These are phyloP conservation scores for Mycena leptocephala DNA, from an alignment of 768 basidiomycete species.

Conservation along the genomic window DNA sequence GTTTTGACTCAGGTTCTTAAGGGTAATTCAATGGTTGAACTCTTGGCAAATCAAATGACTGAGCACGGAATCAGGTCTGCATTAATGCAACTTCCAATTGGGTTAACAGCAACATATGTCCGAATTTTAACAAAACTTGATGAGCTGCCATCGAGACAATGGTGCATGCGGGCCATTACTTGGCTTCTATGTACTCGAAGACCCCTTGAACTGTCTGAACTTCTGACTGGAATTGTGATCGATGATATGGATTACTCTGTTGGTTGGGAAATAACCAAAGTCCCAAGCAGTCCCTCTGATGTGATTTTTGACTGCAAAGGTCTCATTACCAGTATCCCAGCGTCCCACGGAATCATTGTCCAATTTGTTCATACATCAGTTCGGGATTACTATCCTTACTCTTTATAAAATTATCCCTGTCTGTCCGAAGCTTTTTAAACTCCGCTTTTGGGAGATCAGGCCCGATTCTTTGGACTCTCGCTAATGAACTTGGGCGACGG, in stretches of 20 bases:
- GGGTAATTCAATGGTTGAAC: conserved; percentile 30
- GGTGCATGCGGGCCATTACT: conserved; percentile 22
- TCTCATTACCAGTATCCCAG: conserved; percentile 9
- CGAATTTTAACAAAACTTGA: conserved; percentile 23
- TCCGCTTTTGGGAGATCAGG: no score
- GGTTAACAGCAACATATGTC: conserved; percentile 27
- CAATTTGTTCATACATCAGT: conserved; percentile 28
- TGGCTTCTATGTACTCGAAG: conserved; percentile 28
- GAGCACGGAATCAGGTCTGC: conserved; percentile 17
- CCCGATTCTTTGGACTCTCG: no score
- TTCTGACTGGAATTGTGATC: conserved; percentile 22
- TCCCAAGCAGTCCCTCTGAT: conserved; percentile 20
- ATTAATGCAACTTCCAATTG: conserved; percentile 23
- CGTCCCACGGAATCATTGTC: conserved; percentile 3
- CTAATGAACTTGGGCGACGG: no score
- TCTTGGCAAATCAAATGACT: conserved; percentile 23
- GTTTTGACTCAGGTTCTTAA: conserved; percentile 24
- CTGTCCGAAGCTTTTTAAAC: no score
- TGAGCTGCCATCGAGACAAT: conserved; percentile 4
- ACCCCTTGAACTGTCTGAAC: conserved; percentile 27
- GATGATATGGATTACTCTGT: conserved; percentile 20
- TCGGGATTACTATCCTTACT: conserved; percentile 25
- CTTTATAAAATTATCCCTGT: no score
- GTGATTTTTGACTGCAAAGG: conserved; percentile 28
- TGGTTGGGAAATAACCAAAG: conserved; percentile 18